Base-by-base conservation (phyloP, 2,329 filamentous ascomycete genomes). In the Aspergillus aculeatus region DNA sequence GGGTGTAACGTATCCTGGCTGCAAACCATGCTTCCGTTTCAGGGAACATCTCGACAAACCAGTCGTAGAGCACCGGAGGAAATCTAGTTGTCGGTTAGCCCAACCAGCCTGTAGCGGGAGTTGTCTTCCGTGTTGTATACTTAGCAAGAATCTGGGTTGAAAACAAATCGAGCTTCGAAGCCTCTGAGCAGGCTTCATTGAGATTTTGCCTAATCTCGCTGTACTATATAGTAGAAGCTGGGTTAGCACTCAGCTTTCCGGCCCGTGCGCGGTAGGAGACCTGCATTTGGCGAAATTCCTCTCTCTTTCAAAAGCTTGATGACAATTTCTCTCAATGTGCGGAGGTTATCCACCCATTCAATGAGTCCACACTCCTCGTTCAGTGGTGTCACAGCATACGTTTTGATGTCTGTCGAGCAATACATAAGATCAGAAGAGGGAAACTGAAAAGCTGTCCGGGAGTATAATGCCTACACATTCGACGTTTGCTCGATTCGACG, bases 281-380 rank as follows among this genome's bases (percentile, higher is more conserved):
- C 64, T 68, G 80, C 79, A 64, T 83, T 82, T 35, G 79, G 75
- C 16, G 73, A 63, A 47, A 96, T 85, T 55, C 89, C 89, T 62
- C 89, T 89, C 64, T 91, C 85, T 64, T 86, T 86, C 72, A 97
- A 94, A 54, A 92, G 83, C 56, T 83, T 86, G 52, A 96, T 82
- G 53, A 99, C 82, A 63, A 98, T 95, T 68, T 99, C 95, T 63
- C 96, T 88, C 71, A 98, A 85, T 2, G 95, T 96, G 73, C 94
- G 96, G 67, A 99, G 87, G 9, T 95, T 95, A 68, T 96, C 92
- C 31, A 99, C 92, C 95, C 95, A 99, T 78, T 99, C 95, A 67
- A 99, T 96, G 63, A 96, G 89, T 60, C 95, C 95, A 66, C 95
- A 98, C 77, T 98, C 94, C 77, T 99, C 96, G 73, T 96, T 98